Evolutionary conservation across 495 filamentous ascomycete species (phyloP).

Genomic region (Xylaria bambusicola): DNA sequence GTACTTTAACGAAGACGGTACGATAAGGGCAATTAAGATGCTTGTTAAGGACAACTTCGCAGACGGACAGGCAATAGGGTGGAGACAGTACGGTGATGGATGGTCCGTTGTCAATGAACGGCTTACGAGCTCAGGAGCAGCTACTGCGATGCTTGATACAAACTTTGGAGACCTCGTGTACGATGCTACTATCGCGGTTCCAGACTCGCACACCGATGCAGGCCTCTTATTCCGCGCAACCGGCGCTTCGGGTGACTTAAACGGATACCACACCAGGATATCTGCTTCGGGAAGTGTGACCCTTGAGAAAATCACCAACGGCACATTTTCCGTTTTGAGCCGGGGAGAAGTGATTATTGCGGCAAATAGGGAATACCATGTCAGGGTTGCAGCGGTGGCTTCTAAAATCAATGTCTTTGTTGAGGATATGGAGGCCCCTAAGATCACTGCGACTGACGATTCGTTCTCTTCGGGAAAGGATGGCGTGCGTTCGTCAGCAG

Average conservation of each 20-base stretch:
- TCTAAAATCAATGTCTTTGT: slow-evolving; percentile 29
- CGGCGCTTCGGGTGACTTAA: not conserved
- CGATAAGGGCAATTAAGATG: slow-evolving; percentile 45
- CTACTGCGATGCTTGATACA: slow-evolving; percentile 34
- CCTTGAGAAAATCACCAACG: slow-evolving; percentile 19
- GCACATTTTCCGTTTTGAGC: slow-evolving; percentile 20
- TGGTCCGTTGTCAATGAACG: slow-evolving; percentile 21
- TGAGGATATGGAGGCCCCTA: slow-evolving; percentile 18
- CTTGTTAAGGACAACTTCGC: slow-evolving; percentile 42
- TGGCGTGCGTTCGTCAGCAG: slow-evolving; percentile 25
- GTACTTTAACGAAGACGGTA: slow-evolving; percentile 47
- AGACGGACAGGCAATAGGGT: slow-evolving; percentile 32
- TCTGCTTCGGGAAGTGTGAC: slow-evolving; percentile 7
- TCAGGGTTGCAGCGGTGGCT: slow-evolving; percentile 26
- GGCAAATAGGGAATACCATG: slow-evolving; percentile 13
- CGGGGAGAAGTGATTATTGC: slow-evolving; percentile 1
- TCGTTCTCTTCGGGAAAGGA: slow-evolving; percentile 24
- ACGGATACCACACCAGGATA: slow-evolving; percentile 24
- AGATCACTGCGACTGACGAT: slow-evolving; percentile 20
- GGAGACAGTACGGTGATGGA: slow-evolving; percentile 26
- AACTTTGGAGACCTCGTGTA: slow-evolving; percentile 33
- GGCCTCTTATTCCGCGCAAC: slow-evolving; percentile 33
- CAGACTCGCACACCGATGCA: slow-evolving; percentile 21
- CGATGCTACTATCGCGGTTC: slow-evolving; percentile 27
- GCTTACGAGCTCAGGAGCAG: slow-evolving; percentile 17